Percentiles rank a stretch among this genome's conserved stretches.
Conservation (phyloP, 2,329 filamentous ascomycete genomes). For the Elsinoe australis region DNA sequence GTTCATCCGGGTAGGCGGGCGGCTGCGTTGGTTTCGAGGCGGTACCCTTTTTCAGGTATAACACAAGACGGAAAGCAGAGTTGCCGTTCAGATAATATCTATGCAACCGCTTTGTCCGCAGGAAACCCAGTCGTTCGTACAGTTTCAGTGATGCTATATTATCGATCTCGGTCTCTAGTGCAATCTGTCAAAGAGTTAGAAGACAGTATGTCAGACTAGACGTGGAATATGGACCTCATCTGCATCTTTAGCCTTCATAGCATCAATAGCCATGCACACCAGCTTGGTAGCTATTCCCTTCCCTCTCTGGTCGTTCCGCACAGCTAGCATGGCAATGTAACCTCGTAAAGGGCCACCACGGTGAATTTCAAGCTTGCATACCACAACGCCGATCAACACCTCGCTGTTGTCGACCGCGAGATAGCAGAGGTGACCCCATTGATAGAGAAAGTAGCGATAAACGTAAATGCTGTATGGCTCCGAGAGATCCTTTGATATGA, state of each 20-base stretch:
- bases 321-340: conserved; percentile 98
- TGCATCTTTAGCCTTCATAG: conserved; percentile 74
- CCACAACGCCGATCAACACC: conserved; percentile 77
- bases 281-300: conserved; percentile 78
- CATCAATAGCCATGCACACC: conserved; percentile 83
- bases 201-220: conserved; percentile 2
- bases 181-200: conserved; percentile 47
- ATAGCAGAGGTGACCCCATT: conserved; percentile 97
- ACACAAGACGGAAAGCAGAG: conserved; percentile 79
- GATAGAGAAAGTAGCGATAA: conserved; percentile 94
- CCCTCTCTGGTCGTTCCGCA: conserved; percentile 69
- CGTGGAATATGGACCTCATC: conserved; percentile 55
- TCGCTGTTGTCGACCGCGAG: conserved; percentile 44
- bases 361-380: conserved; percentile 90
- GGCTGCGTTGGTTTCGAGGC: conserved; percentile 33
- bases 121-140: conserved; percentile 86
- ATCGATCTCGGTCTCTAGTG: conserved; percentile 90
- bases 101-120: conserved; percentile 86
- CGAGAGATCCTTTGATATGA: conserved; percentile 93
- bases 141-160: conserved; percentile 84
- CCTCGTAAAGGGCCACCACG: conserved; percentile 78
- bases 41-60: conserved; percentile 63
- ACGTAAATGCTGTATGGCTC: conserved; percentile 99
- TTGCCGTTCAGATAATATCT: conserved; percentile 96
- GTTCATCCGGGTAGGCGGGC: conserved; percentile 17